Percentiles rank a stretch among this genome's conserved stretches.
phyloP scores from a whole-genome alignment of 1,284 basidiomycete genomes.

The Exobasidium cylindrosporum region DNA sequence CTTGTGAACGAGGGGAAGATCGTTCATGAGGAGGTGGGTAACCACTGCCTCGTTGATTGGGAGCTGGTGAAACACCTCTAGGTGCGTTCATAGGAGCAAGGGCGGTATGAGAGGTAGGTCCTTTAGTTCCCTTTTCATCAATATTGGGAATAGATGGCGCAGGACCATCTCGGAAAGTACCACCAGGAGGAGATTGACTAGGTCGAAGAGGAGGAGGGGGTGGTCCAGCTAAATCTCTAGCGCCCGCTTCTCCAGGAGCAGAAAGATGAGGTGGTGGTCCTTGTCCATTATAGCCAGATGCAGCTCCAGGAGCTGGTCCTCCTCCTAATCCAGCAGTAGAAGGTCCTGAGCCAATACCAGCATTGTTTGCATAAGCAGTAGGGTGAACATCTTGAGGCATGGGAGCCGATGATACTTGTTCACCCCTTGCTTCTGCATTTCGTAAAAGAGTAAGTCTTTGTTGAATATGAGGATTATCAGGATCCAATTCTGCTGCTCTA shows the following conservation, averaged over 20 bases:
- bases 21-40: neutral
- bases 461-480: constrained; percentile 48
- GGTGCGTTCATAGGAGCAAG: constrained; percentile 21
- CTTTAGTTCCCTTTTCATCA: constrained; percentile 33
- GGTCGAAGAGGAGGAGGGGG: constrained; percentile 23
- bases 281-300: neutral
- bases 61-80: constrained; percentile 1
- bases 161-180: constrained; percentile 28
- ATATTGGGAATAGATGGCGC: constrained; percentile 30
- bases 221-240: constrained; percentile 36
- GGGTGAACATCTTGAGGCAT: constrained; percentile 91
- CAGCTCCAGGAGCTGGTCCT: neutral
- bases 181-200: constrained; percentile 28
- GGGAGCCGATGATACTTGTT: constrained; percentile 73
- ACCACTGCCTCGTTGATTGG: neutral
- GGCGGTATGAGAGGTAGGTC: constrained; percentile 19
- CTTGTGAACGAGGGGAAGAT: constrained; percentile 13
- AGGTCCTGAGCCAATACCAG: constrained; percentile 34
- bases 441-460: constrained; percentile 62
- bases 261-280: neutral
- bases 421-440: constrained; percentile 75
- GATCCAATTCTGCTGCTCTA: constrained; percentile 50
- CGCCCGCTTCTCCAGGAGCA: neutral
- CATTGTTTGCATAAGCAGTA: constrained; percentile 67
- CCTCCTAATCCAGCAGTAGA: constrained; percentile 26